Evolutionary conservation across 2,329 filamentous ascomycete genomes (phyloP).

Genomic region (Pleochaeta shiraiana): DNA sequence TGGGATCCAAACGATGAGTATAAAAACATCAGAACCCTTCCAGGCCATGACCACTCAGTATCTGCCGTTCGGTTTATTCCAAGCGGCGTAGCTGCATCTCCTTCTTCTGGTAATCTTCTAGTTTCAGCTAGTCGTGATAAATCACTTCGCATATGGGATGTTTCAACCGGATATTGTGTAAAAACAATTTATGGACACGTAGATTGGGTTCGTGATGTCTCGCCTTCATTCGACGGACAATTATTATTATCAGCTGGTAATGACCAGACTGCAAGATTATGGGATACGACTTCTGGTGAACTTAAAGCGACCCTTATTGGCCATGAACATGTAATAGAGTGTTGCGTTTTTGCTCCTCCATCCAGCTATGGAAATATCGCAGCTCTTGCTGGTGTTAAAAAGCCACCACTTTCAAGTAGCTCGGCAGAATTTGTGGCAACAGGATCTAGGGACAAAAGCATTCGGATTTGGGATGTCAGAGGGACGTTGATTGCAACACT

Average conservation of each 20-base stretch:
- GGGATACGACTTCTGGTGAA: conserved; percentile 59
- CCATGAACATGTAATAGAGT: conserved; percentile 72
- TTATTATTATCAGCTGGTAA: conserved; percentile 67
- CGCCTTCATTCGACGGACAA: conserved; percentile 60
- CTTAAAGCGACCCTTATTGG: conserved; percentile 61
- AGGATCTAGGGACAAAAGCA: conserved; percentile 73
- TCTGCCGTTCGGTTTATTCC: conserved; percentile 77
- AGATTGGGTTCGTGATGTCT: conserved; percentile 82
- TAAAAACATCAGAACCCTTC: conserved; percentile 81
- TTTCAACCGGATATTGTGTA: conserved; percentile 78
- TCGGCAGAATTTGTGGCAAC: conserved; percentile 79
- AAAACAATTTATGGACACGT: conserved; percentile 72
- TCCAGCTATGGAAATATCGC: conserved; percentile 59
- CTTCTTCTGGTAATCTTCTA: conserved; percentile 62
- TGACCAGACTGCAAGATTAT: conserved; percentile 62
- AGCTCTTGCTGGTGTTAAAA: conserved; percentile 59
- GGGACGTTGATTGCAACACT: conserved; percentile 72
- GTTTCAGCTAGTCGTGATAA: conserved; percentile 74
- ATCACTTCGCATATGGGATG: conserved; percentile 76
- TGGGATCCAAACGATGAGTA: conserved; percentile 90
- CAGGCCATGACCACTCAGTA: conserved; percentile 82
- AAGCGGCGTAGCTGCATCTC: conserved; percentile 55
- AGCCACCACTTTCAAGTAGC: conserved; percentile 49
- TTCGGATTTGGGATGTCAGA: conserved; percentile 70
- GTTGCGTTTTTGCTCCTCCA: conserved; percentile 67